Base-by-base conservation (phyloP, 2,329 filamentous ascomycete genomes). In the Catunica adiposa region DNA sequence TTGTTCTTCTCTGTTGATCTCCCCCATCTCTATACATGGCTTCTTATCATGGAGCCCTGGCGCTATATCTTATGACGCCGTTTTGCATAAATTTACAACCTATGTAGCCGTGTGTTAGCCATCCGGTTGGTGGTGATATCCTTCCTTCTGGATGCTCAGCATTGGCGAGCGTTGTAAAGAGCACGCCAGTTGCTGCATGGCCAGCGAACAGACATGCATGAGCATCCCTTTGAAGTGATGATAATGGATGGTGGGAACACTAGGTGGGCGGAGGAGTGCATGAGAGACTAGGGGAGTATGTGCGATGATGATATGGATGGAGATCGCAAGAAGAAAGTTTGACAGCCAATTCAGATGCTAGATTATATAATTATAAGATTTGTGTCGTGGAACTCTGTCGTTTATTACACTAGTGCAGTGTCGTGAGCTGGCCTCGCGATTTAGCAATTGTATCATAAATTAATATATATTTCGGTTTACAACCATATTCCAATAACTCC, bases 171-270 rank as follows among this genome's bases (percentile, higher is more conserved):
- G 7, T 20, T 25, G 44, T 23, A 48, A 6, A 48, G 44, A 25
- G 20, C 17, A 34, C n/a, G 29, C 51, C 51, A 53, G 51, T 17
- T 53, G 44, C 51, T 53, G 51, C 51, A 53, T 40, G 51, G 51
- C 29, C 34, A 51, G 48, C 48, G 37, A 53, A 53, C 15, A 25
- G 34, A 40, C 51, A 53, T 53, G 51, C 51, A 52, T 52, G 17
- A 31, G 50, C 25, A 52, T 52, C 50, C 50, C 25, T 34, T n/a
- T 48, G 23, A 25, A 25, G 44, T n/a, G 11, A 23, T 2, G 44
- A 25, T 14, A 9, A 25, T 48, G 44, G 44, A 8, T 20, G 17
- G 40, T 44, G 11, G 44, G 44, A 48, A 26, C 4, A 48, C 23
- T 48, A 3, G 17, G 38, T 42, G 38, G 44, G 9, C 11, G n/a